phyloP scores from a whole-genome alignment of 306 rosid genomes.

The Oxytropis ochrocephala region DNA sequence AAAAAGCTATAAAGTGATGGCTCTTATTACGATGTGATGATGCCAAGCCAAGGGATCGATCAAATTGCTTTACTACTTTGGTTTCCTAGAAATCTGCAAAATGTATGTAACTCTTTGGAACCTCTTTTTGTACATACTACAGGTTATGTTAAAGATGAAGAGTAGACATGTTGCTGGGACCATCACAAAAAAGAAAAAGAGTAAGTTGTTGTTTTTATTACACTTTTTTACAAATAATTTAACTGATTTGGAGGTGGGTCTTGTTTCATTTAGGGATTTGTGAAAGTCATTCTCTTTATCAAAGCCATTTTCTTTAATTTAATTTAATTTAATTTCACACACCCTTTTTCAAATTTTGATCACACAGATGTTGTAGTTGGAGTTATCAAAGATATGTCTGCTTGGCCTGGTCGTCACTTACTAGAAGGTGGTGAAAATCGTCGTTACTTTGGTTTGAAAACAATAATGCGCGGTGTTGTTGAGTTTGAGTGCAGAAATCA shows the following conservation, averaged over 20 bases:
- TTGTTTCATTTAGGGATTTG: slow-evolving; percentile 79
- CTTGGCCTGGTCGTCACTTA: slow-evolving; percentile 98
- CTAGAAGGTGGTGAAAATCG: slow-evolving; percentile 85
- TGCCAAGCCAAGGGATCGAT: slow-evolving; percentile 21
- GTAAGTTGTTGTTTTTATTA: slow-evolving; percentile 36
- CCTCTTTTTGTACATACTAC: slow-evolving; percentile 66
- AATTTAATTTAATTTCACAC: background rate
- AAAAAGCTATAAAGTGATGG: slow-evolving; percentile 35
- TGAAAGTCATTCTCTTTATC: slow-evolving; percentile 49
- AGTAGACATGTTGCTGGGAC: slow-evolving; percentile 99
- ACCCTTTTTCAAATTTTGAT: background rate
- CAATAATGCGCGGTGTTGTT: slow-evolving; percentile 67
- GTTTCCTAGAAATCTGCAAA: slow-evolving; percentile 31
- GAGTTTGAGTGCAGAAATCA: slow-evolving; percentile 90
- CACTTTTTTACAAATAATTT: slow-evolving; percentile 38
- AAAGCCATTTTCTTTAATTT: slow-evolving; percentile 28
- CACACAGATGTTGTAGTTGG: slow-evolving; percentile 64
- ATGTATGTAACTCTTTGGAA: slow-evolving; percentile 31
- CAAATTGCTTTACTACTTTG: slow-evolving; percentile 24
- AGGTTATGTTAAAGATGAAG: slow-evolving; percentile 99
- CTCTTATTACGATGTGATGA: slow-evolving; percentile 27
- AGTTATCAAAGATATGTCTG: slow-evolving; percentile 80
- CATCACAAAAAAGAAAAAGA: slow-evolving; percentile 99
- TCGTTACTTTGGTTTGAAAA: slow-evolving; percentile 86
- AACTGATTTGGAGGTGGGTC: slow-evolving; percentile 78